A percentile compares a stretch with the other conserved stretches of the same genome.
Evolutionary conservation across 2,329 filamentous ascomycete species (phyloP).

Genomic region (Neodidymelliopsis sp.): DNA sequence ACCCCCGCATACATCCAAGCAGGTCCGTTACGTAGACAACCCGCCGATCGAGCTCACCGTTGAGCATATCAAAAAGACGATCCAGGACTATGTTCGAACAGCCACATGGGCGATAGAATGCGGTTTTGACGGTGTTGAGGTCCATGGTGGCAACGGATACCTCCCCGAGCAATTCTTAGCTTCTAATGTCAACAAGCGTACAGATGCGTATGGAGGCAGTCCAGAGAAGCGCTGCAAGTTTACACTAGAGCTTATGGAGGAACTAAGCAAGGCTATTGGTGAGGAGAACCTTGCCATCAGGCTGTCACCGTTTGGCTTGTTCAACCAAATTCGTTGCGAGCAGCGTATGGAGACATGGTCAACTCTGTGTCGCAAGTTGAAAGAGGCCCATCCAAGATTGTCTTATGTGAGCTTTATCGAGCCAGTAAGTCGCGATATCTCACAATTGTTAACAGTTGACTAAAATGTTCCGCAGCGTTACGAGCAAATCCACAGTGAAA

Average conservation of each 20-base stretch:
- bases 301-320: slow-evolving; percentile 54
- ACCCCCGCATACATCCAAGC: slow-evolving; percentile 33
- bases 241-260: slow-evolving; percentile 58
- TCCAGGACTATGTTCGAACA: slow-evolving; percentile 54
- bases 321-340: slow-evolving; percentile 60
- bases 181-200: slow-evolving; percentile 57
- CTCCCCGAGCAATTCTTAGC: slow-evolving; percentile 61
- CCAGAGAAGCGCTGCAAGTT: slow-evolving; percentile 62
- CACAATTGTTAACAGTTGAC: slow-evolving; percentile 19
- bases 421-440: slow-evolving; percentile 42
- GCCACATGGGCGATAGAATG: slow-evolving; percentile 61
- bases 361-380: slow-evolving; percentile 59
- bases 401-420: slow-evolving; percentile 65
- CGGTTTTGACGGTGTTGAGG: slow-evolving; percentile 63
- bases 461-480: slow-evolving; percentile 43
- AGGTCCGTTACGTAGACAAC: slow-evolving; percentile 41
- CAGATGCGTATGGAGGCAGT: slow-evolving; percentile 59
- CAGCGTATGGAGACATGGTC: slow-evolving; percentile 63
- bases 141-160: slow-evolving; percentile 60
- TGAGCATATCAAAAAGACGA: slow-evolving; percentile 54
- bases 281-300: slow-evolving; percentile 38
- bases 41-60: slow-evolving; percentile 50
- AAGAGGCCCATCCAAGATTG: slow-evolving; percentile 53
- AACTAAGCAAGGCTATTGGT: slow-evolving; percentile 33
- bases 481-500: slow-evolving; percentile 60